These are phyloP conservation scores for Anthracocystis panici-leucophaei DNA, from an alignment of 1,284 basidiomycete genomes.

Conservation along the genomic window DNA sequence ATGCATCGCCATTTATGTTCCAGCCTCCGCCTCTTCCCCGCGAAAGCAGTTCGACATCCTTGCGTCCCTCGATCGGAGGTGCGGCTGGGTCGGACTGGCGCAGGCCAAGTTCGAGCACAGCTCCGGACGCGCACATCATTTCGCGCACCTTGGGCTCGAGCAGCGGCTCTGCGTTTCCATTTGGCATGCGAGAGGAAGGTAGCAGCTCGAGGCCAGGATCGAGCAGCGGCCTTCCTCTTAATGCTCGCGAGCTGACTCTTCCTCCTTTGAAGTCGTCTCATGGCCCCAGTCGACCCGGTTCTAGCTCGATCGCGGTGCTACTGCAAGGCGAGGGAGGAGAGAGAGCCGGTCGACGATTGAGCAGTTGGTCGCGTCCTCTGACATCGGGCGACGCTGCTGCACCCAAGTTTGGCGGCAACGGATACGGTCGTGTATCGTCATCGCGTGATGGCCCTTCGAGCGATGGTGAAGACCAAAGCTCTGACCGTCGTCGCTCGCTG, in stretches of 20 bases:
- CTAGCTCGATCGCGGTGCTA: slow-evolving; percentile 26
- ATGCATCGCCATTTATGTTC: slow-evolving; percentile 62
- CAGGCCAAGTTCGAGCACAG: slow-evolving; percentile 45
- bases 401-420: slow-evolving; percentile 25
- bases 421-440: slow-evolving; percentile 19
- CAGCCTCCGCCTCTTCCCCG: slow-evolving; percentile 55
- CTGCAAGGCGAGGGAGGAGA: slow-evolving; percentile 21
- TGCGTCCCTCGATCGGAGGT: slow-evolving; percentile 26
- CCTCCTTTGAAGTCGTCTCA: slow-evolving; percentile 35
- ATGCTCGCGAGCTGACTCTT: slow-evolving; percentile 21
- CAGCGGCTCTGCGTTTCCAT: slow-evolving; percentile 21
- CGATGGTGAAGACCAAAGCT: slow-evolving; percentile 30
- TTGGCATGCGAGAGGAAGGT: slow-evolving; percentile 26
- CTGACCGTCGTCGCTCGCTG: slow-evolving; percentile 33
- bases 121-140: slow-evolving; percentile 44
- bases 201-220: slow-evolving; percentile 36
- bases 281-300: slow-evolving; percentile 23
- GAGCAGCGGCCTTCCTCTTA: slow-evolving; percentile 15
- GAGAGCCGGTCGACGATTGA: slow-evolving; percentile 10
- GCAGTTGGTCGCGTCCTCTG: slow-evolving; percentile 39
- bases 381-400: slow-evolving; percentile 39
- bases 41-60: slow-evolving; percentile 26
- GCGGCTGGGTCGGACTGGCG: slow-evolving; percentile 34
- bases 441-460: slow-evolving; percentile 25
- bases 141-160: slow-evolving; percentile 39